Evolutionary conservation across 495 filamentous ascomycete species (phyloP).

Genomic region (Rhypophila decipiens): DNA sequence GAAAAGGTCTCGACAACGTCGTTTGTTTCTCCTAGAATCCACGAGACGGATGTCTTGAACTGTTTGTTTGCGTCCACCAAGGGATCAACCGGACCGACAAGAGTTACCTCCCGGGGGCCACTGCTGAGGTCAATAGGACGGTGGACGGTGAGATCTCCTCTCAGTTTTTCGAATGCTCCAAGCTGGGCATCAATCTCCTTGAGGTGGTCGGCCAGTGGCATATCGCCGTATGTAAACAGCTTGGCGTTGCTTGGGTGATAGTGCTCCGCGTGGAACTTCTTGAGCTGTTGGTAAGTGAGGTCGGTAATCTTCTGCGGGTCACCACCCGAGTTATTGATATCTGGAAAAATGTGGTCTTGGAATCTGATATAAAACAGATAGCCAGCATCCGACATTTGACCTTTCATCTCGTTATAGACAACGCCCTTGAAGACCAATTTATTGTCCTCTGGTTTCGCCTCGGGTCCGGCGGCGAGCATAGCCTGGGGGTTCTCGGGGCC

Average conservation of each 20-base stretch:
- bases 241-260: conserved; percentile 97
- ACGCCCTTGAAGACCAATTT: conserved; percentile 94
- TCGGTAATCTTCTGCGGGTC: conserved; percentile 95
- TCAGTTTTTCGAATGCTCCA: conserved; percentile 59
- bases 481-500: conserved; percentile 80
- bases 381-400: conserved; percentile 94
- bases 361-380: conserved; percentile 94
- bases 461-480: conserved; percentile 33
- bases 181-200: conserved; percentile 68
- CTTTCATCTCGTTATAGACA: conserved; percentile 99
- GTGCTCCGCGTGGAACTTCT: conserved; percentile 78
- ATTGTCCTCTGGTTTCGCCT: conserved; percentile 36
- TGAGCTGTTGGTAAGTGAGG: conserved; percentile 79
- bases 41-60: conserved; percentile 87
- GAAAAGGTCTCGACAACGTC: conserved; percentile 85
- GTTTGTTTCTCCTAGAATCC: conserved; percentile 77
- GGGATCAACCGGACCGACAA: conserved; percentile 82
- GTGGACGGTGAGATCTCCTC: conserved; percentile 66
- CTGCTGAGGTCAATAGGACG: conserved; percentile 63
- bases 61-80: conserved; percentile 79
- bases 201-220: conserved; percentile 75
- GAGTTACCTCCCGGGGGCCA: conserved; percentile 59
- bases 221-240: conserved; percentile 90
- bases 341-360: conserved; percentile 88
- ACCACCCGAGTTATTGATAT: conserved; percentile 91